phyloP scores from a whole-genome alignment of 1,284 basidiomycete genomes.

The Xerocomus amazonicus region DNA sequence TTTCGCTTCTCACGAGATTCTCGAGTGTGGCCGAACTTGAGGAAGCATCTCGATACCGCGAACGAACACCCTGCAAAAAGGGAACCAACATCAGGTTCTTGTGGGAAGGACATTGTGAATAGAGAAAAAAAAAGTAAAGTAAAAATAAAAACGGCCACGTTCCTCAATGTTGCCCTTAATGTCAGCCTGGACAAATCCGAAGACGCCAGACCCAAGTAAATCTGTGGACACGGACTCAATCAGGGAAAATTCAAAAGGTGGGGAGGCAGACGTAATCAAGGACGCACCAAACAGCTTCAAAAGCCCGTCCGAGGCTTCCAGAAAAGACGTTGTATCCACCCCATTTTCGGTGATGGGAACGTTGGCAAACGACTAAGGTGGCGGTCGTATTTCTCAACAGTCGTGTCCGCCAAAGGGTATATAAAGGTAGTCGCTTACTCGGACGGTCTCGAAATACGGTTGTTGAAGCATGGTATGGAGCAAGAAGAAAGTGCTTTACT shows the following conservation, averaged over 20 bases:
- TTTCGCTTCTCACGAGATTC: slow-evolving; percentile 67
- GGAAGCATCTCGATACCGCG: slow-evolving; percentile 56
- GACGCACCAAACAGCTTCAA: slow-evolving; percentile 84
- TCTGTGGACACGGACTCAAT: slow-evolving; percentile 45
- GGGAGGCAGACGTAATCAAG: slow-evolving; percentile 19
- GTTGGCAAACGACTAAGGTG: slow-evolving; percentile 77
- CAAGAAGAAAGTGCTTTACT: slow-evolving; percentile 9
- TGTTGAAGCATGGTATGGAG: slow-evolving; percentile 22
- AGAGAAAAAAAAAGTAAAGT: slow-evolving; percentile 3
- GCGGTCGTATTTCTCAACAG: slow-evolving; percentile 1
- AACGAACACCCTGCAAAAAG: slow-evolving; percentile 70
- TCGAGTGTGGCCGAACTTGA: slow-evolving; percentile 73
- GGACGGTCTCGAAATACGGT: slow-evolving; percentile 83
- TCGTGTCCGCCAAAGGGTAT: neutral
- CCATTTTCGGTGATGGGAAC: slow-evolving; percentile 75
- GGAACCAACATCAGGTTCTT: slow-evolving; percentile 12
- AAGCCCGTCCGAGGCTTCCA: slow-evolving; percentile 88
- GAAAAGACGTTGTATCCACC: slow-evolving; percentile 80
- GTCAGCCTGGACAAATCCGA: slow-evolving; percentile 88
- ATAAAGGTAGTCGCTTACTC: slow-evolving; percentile 39
- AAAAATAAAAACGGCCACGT: slow-evolving; percentile 22
- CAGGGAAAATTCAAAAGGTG: slow-evolving; percentile 6
- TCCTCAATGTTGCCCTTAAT: slow-evolving; percentile 86
- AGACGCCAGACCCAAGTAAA: slow-evolving; percentile 84
- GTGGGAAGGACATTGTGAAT: slow-evolving; percentile 9